Base-by-base conservation (phyloP, 129 eudicot genomes). In the Flaveria brownii region DNA sequence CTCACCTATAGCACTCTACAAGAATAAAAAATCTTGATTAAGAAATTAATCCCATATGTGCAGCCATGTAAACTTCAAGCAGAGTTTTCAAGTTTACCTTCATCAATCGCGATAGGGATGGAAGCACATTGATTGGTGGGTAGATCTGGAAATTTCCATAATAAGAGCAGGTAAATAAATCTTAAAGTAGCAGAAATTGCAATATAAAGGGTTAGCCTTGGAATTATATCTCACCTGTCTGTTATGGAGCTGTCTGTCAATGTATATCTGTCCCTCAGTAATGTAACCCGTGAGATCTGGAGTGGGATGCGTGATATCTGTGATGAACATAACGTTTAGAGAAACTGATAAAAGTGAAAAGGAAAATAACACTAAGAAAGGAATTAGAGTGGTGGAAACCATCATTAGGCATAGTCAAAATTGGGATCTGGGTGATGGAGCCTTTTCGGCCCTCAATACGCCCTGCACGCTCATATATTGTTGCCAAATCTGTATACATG, bases 231-330 rank as follows among this genome's bases (percentile, higher is more conserved):
- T 80, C 59, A 90, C 98, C 92, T 94, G 98, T 78, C 98, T 87
- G 83, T 94, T 94, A 9, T 91, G 88, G 72, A 94, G 97, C 78
- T 94, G 97, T 71, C 98, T 80, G 85, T 94, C 98, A 33, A 94
- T 89, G 81, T 94, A 94, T 51, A 94, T 94, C 86, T 94, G 98
- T 33, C 98, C 98, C 77, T 94, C 98, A 5, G 98, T 94, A 61
- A 94, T 94, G 86, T 94, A 94, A 59, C 98, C 98, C 25, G 97
- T 94, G 80, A 94, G 98, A 94, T 94, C 98, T 28, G 98, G 98
- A 26, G 98, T 94, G 66, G 98, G 98, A 84, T 94, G 98, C 10
- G 98, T 94, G 67, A 94, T 94, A 91, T 94, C 99, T 94, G 69
- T 33, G 88, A 61, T 74, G 52, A 73, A 63, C 39, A 65, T 2